These are phyloP conservation scores for Tilletia setariae DNA, from an alignment of 1,284 basidiomycete genomes.

Conservation along the genomic window DNA sequence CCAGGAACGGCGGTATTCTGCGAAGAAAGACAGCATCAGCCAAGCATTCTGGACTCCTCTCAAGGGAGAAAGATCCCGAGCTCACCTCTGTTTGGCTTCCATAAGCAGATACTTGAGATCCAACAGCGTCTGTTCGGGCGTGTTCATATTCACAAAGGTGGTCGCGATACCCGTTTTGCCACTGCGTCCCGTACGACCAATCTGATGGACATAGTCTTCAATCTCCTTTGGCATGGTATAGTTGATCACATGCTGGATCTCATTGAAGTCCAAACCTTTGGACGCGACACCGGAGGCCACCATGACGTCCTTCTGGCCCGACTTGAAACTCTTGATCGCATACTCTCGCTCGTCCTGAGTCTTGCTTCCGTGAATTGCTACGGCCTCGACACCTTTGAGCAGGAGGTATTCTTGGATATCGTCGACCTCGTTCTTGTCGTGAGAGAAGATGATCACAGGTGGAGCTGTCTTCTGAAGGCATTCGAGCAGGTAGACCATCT, in stretches of 20 bases:
- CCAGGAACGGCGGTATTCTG: conserved; percentile 88
- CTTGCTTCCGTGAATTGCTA: conserved; percentile 97
- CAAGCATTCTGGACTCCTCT: background rate
- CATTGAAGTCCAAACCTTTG: conserved; percentile 96
- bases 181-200: conserved; percentile 92
- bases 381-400: conserved; percentile 94
- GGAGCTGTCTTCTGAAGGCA: conserved; percentile 98
- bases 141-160: conserved; percentile 98
- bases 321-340: conserved; percentile 94
- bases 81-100: conserved; percentile 81
- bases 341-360: conserved; percentile 98
- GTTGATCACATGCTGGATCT: conserved; percentile 95
- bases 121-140: conserved; percentile 87
- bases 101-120: conserved; percentile 95
- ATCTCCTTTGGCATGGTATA: conserved; percentile 99
- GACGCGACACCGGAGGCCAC: conserved; percentile 96
- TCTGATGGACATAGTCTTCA: conserved; percentile 73
- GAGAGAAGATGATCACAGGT: conserved; percentile 95
- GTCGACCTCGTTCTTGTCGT: conserved; percentile 99
- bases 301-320: conserved; percentile 97
- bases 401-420: conserved; percentile 98
- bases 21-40: background rate
- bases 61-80: conserved; percentile 61
- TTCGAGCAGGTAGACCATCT: conserved; percentile 97
- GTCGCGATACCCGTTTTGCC: conserved; percentile 99